Evolutionary conservation across 78 protist genomes (phyloP).

Genomic region (Protostelium mycophagum): DNA sequence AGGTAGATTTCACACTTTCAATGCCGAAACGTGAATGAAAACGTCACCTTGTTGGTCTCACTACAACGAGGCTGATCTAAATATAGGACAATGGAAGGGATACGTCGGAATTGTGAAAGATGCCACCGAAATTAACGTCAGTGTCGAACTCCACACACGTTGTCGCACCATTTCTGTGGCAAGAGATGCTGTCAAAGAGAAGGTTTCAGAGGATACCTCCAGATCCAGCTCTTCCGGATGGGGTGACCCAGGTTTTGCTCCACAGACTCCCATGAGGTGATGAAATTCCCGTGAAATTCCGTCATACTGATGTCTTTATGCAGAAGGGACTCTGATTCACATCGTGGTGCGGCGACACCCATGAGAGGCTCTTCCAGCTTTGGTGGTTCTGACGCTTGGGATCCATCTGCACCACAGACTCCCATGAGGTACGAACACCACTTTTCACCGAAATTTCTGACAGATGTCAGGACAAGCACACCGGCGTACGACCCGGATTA

Average conservation of each 20-base stretch:
- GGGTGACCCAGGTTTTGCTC: neutral
- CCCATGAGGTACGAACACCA: neutral
- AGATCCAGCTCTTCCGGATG: too few relatives aligned
- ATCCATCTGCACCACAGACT: neutral
- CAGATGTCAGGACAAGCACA: too few relatives aligned
- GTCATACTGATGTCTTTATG: too few relatives aligned
- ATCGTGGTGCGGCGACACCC: neutral
- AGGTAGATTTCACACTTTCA: too few relatives aligned
- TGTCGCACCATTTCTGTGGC: neutral
- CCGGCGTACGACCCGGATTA: too few relatives aligned
- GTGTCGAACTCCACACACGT: slow-evolving; percentile 55
- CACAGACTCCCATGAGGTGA: neutral
- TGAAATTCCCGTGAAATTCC: too few relatives aligned
- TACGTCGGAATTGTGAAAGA: slow-evolving; percentile 57
- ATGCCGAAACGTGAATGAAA: too few relatives aligned
- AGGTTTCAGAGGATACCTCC: neutral
- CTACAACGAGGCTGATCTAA: too few relatives aligned
- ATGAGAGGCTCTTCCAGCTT: neutral
- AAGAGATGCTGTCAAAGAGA: neutral
- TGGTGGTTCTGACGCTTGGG: neutral
- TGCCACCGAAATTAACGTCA: slow-evolving; percentile 53
- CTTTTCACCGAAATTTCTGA: too few relatives aligned
- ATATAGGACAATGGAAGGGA: slow-evolving; percentile 45
- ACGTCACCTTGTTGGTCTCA: neutral
- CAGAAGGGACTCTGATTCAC: too few relatives aligned